Conservation (phyloP, 2,329 filamentous ascomycete species). For the Botrytis cinerea region DNA sequence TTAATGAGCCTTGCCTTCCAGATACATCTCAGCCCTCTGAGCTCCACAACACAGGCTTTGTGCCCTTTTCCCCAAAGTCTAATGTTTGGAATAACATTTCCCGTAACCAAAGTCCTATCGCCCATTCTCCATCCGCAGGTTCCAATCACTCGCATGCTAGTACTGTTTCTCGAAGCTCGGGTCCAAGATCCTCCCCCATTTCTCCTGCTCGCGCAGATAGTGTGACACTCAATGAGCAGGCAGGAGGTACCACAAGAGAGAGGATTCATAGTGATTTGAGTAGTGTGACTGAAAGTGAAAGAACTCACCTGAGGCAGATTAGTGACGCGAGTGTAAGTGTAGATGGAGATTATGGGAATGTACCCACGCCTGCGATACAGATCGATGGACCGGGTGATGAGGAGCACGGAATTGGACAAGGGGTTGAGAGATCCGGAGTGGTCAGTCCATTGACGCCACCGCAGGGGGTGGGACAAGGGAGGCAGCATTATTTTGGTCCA, state of each 20-base stretch:
- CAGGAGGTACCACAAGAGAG: background rate
- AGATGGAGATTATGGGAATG: conserved; percentile 25
- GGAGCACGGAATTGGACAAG: background rate
- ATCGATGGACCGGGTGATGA: background rate
- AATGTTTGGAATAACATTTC: conserved; percentile 22
- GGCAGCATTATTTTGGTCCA: conserved; percentile 17
- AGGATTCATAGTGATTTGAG: conserved; percentile 28
- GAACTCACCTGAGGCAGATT: conserved; percentile 35
- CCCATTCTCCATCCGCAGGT: conserved; percentile 28
- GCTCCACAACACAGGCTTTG: conserved; percentile 31
- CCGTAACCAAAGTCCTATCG: background rate
- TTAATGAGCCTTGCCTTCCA: conserved; percentile 22
- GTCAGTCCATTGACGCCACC: conserved; percentile 35
- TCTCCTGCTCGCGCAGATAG: conserved; percentile 29
- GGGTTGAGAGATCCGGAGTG: conserved; percentile 2
- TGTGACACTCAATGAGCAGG: conserved; percentile 25
- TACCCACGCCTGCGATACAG: background rate
- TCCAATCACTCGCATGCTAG: conserved; percentile 28
- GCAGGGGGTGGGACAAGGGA: conserved; percentile 16
- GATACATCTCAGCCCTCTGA: conserved; percentile 36
- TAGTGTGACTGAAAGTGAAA: conserved; percentile 30
- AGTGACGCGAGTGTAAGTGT: conserved; percentile 36
- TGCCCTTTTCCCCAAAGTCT: conserved; percentile 19
- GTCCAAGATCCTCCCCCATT: conserved; percentile 26
- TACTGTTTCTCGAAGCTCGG: conserved; percentile 32